phyloP scores from a whole-genome alignment of 2,329 filamentous ascomycete genomes.

The Paecilomyces niveus region DNA sequence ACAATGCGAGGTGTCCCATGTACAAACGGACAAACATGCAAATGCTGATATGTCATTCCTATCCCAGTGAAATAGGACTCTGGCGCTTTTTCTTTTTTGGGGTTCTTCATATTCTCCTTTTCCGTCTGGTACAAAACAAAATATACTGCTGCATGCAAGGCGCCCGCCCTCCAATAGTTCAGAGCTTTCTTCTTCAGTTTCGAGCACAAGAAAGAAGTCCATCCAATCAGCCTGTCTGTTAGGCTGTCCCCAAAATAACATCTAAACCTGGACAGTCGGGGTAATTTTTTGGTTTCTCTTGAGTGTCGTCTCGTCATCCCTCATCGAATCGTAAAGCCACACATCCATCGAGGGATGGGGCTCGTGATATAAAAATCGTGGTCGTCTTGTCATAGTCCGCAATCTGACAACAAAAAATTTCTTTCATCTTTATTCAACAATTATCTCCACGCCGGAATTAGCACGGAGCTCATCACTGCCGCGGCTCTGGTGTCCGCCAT shows the following conservation, averaged over 20 bases:
- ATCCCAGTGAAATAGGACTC: conserved; percentile 20
- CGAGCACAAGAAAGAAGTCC: conserved; percentile 18
- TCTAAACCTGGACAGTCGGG: conserved; percentile 36
- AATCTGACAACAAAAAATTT: conserved; percentile 4
- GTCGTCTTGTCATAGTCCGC: conserved; percentile 24
- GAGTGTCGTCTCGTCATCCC: conserved; percentile 40
- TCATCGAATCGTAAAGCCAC: conserved; percentile 42
- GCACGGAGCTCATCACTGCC: conserved; percentile 58
- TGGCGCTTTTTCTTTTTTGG: conserved; percentile 15
- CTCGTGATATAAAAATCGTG: conserved; percentile 36
- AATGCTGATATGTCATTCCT: conserved; percentile 32
- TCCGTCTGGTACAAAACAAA: conserved; percentile 15
- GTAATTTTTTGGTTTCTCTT: conserved; percentile 32
- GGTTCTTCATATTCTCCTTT: conserved; percentile 29
- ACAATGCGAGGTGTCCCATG: conserved; percentile 25
- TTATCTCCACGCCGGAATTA: conserved; percentile 55
- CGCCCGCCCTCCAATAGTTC: conserved; percentile 15
- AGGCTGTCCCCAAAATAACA: conserved; percentile 35
- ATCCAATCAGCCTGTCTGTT: conserved; percentile 25
- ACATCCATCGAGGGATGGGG: conserved; percentile 29
- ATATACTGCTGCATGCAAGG: conserved; percentile 17
- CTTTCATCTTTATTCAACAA: conserved; percentile 49
- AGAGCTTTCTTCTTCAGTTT: conserved; percentile 19
- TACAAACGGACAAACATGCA: conserved; percentile 28
- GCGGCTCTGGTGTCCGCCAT: conserved; percentile 51